Percentiles rank a stretch among this genome's conserved stretches.
These are phyloP conservation scores for Euphrasia arctica DNA, from an alignment of 305 asterid species.

Conservation along the genomic window DNA sequence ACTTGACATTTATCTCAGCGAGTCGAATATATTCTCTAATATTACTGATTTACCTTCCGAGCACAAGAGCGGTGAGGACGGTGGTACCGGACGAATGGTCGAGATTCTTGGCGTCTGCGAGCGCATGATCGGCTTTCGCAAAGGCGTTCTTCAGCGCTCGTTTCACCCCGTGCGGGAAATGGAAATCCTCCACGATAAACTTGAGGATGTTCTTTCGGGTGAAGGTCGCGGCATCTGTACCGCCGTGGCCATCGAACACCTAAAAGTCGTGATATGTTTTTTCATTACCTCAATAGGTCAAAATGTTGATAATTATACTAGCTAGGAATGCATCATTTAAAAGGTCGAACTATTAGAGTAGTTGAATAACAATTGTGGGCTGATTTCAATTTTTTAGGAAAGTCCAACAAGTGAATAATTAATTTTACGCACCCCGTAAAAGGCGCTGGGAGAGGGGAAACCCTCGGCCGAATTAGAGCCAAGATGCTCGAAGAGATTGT, in stretches of 20 bases:
- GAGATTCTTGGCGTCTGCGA: constrained; percentile 68
- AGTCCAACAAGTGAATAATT: too few relatives aligned
- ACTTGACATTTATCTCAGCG: too few relatives aligned
- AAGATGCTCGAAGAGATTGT: constrained; percentile 64
- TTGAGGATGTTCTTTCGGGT: constrained; percentile 64
- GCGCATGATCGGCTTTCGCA: constrained; percentile 69
- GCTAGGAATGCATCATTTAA: too few relatives aligned
- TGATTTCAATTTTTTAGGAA: too few relatives aligned
- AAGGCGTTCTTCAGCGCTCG: constrained; percentile 78
- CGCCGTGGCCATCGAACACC: constrained; percentile 98
- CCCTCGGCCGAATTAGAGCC: constrained; percentile 35
- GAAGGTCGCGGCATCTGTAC: constrained; percentile 89
- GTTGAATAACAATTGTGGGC: too few relatives aligned
- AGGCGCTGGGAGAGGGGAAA: constrained; percentile 69
- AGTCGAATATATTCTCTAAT: too few relatives aligned
- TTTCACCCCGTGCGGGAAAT: constrained; percentile 61
- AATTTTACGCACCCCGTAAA: constrained; percentile 71
- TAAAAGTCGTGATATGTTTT: constrained; percentile 28
- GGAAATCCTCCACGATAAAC: constrained; percentile 66
- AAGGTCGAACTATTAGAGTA: too few relatives aligned
- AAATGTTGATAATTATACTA: background rate
- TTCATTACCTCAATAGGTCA: background rate
- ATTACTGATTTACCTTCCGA: constrained; percentile 54
- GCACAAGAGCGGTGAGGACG: constrained; percentile 64
- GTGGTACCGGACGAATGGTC: constrained; percentile 91